Conservation (phyloP, 2,329 filamentous ascomycete species). For the Purpureocillium takamizusanense region DNA sequence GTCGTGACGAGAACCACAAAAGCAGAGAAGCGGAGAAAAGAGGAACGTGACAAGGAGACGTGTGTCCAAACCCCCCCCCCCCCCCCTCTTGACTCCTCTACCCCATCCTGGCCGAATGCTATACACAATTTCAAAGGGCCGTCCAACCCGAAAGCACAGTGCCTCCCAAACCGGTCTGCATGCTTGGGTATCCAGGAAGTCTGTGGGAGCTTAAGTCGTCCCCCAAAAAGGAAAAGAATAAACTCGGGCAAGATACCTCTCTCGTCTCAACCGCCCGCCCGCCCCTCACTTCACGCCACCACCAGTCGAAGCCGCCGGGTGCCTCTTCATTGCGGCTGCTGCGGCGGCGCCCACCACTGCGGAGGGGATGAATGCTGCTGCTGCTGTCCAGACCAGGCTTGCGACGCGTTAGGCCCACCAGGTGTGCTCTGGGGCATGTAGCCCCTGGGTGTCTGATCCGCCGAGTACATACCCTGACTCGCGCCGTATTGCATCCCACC, state of each 20-base stretch:
- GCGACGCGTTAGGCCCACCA: slow-evolving; percentile 38
- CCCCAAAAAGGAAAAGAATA: slow-evolving; percentile 12
- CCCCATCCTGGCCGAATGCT: slow-evolving; percentile 24
- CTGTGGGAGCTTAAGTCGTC: slow-evolving; percentile 16
- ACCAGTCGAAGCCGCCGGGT: neutral
- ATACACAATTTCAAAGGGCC: slow-evolving; percentile 20
- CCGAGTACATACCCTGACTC: slow-evolving; percentile 48
- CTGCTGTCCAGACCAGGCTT: slow-evolving; percentile 44
- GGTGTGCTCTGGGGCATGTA: slow-evolving; percentile 58
- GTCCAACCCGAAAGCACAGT: slow-evolving; percentile 22
- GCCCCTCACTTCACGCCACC: too few species aligned
- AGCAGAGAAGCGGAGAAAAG: slow-evolving; percentile 1
- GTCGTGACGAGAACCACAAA: slow-evolving; percentile 5
- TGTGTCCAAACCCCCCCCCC: too few species aligned
- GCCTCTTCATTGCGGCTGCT: slow-evolving; percentile 31
- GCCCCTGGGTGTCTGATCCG: slow-evolving; percentile 55
- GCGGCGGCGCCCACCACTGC: slow-evolving; percentile 46
- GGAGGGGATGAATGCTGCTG: slow-evolving; percentile 46
- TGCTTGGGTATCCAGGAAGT: slow-evolving; percentile 26
- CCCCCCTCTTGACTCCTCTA: slow-evolving; percentile 29
- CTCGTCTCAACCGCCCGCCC: too few species aligned
- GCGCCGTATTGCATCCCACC: slow-evolving; percentile 49
- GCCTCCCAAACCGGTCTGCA: slow-evolving; percentile 23
- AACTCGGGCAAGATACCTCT: slow-evolving; percentile 3
- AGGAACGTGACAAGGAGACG: slow-evolving; percentile 7